Percentiles rank a stretch among this genome's conserved stretches.
These are phyloP conservation scores for Dovyalis caffra DNA, from an alignment of 345 rosid species.

Conservation along the genomic window DNA sequence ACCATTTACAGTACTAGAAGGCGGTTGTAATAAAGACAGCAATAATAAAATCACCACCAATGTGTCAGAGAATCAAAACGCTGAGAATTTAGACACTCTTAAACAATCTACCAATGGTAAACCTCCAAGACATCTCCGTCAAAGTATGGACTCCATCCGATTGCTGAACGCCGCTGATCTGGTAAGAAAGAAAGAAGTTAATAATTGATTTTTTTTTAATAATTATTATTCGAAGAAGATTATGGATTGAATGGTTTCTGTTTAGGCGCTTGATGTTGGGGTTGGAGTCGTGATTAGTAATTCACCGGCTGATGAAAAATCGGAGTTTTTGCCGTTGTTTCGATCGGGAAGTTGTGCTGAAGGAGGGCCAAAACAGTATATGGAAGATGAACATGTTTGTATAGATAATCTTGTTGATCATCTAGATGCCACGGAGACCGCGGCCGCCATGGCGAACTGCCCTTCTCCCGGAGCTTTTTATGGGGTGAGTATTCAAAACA, in stretches of 20 bases:
- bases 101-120: slow-evolving; percentile 56
- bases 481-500: slow-evolving; percentile 59
- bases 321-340: slow-evolving; percentile 55
- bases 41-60: slow-evolving; percentile 28
- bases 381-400: slow-evolving; percentile 96
- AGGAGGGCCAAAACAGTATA: slow-evolving; percentile 77
- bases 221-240: too few relatives aligned
- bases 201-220: background rate
- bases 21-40: slow-evolving; percentile 31
- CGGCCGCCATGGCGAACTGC: slow-evolving; percentile 34
- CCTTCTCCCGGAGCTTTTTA: slow-evolving; percentile 86
- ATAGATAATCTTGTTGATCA: slow-evolving; percentile 76
- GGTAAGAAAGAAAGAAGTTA: slow-evolving; percentile 34
- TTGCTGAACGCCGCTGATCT: slow-evolving; percentile 48
- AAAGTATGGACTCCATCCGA: slow-evolving; percentile 44
- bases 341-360: slow-evolving; percentile 96
- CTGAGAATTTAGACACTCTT: slow-evolving; percentile 43
- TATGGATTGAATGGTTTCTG: slow-evolving; percentile 10
- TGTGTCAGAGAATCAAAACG: slow-evolving; percentile 36
- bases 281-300: slow-evolving; percentile 45
- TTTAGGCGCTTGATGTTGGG: slow-evolving; percentile 66
- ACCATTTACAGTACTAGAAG: slow-evolving; percentile 47
- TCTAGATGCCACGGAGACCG: slow-evolving; percentile 43
- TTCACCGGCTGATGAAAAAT: slow-evolving; percentile 51
- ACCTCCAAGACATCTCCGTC: slow-evolving; percentile 70